phyloP scores from a whole-genome alignment of 495 filamentous ascomycete genomes.

The Letharia lupina region DNA sequence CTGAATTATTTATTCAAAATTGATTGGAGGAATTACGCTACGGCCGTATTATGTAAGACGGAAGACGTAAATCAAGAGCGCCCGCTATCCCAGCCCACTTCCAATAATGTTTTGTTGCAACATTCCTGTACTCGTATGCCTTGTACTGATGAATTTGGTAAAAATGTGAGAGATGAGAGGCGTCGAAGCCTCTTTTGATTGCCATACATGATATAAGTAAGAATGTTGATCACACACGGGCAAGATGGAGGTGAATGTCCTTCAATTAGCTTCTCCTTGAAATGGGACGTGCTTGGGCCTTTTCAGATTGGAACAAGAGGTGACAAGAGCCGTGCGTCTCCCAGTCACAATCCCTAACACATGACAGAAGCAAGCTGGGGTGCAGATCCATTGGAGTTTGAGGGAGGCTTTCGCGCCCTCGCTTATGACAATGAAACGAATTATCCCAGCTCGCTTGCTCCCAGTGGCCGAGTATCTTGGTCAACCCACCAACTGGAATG shows the following conservation, averaged over 20 bases:
- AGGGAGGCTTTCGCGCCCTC: slow-evolving; percentile 44
- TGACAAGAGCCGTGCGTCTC: slow-evolving; percentile 21
- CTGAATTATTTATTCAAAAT: background rate
- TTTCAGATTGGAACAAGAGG: slow-evolving; percentile 55
- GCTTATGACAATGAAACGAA: slow-evolving; percentile 31
- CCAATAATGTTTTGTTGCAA: too few species aligned
- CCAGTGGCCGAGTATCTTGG: slow-evolving; percentile 45
- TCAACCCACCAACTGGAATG: slow-evolving; percentile 27
- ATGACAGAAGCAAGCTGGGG: slow-evolving; percentile 51
- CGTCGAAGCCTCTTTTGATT: background rate
- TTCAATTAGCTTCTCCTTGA: slow-evolving; percentile 16
- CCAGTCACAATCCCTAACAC: background rate
- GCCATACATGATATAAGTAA: background rate
- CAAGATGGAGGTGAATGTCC: background rate
- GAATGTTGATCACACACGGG: slow-evolving; percentile 8
- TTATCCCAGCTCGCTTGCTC: slow-evolving; percentile 43
- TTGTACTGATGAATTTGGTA: background rate
- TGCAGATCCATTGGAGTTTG: slow-evolving; percentile 47
- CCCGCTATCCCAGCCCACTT: too few species aligned
- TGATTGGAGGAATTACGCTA: background rate
- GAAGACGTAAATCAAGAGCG: background rate
- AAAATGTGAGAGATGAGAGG: background rate
- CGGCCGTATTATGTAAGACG: background rate
- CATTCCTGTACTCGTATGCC: too few species aligned
- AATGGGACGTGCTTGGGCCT: slow-evolving; percentile 50